A percentile compares a stretch with the other conserved stretches of the same genome.
phyloP scores from a whole-genome alignment of 257 asterid species.

The Lycium ferocissimum region DNA sequence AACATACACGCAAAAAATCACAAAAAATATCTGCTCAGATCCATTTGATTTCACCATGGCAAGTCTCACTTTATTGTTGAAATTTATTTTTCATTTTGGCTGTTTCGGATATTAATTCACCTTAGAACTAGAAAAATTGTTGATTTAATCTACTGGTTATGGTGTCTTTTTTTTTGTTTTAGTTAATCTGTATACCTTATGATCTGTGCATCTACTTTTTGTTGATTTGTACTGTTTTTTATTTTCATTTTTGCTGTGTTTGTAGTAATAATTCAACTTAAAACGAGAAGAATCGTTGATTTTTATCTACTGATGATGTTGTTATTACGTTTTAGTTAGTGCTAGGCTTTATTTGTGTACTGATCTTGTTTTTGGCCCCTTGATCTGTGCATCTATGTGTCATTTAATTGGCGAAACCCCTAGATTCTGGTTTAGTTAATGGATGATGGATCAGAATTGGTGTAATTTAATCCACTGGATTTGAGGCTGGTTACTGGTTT shows the following conservation, averaged over 20 bases:
- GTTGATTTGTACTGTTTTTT: neutral
- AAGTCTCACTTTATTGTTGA: neutral
- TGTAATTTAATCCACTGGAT: neutral
- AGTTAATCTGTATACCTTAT: no score
- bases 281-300: neutral
- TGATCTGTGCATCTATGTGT: slow-evolving; percentile 24
- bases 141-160: no score
- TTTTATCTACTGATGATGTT: neutral
- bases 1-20: neutral
- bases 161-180: no score
- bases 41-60: slow-evolving; percentile 23
- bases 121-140: no score
- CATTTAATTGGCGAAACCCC: neutral
- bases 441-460: slow-evolving; percentile 1
- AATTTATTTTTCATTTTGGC: no score
- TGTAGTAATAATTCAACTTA: neutral
- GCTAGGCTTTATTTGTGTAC: neutral
- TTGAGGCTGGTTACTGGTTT: neutral
- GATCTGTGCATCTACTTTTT: neutral
- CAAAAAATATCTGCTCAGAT: neutral
- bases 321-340: neutral
- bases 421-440: neutral
- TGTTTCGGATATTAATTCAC: no score
- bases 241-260: neutral
- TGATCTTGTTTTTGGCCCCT: neutral